Base-by-base conservation (phyloP, 2,329 filamentous ascomycete genomes). In the Aureobasidium uvarum region DNA sequence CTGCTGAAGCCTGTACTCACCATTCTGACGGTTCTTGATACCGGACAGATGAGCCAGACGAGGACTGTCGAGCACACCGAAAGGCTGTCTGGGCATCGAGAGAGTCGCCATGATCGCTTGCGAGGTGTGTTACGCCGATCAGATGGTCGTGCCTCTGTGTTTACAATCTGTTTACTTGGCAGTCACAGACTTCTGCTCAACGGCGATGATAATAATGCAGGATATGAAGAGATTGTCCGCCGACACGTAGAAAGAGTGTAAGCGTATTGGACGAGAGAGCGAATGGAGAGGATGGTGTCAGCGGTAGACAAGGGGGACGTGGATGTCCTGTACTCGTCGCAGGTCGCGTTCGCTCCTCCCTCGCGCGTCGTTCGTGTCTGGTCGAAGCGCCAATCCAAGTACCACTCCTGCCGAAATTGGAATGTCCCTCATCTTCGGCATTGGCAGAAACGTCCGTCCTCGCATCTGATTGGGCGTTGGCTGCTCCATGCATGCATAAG, bases 1-100 rank as follows among this genome's bases (percentile, higher is more conserved):
- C 39, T 58, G 41, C 36, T 59, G 51, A 52, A 36, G 41, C 66
- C 64, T 48, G 48, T 68, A 62, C 62, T 56, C 80, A 85, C 83
- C 80, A 79, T 84, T 85, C 73, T 93, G 90, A 76, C 87, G 83
- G 77, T 93, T 93, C 81, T 92, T 94, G 59, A 88, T 78, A 77
- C 86, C 91, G 31, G 87, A 88, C 71, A 94, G 80, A 69, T 81
- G 86, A 76, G 91, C 88, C 31, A 93, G 81, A 70, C 90, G 86
- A 65, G 86, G 80, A 71, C 82, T 83, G 74, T 90, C 86, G 64
- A 93, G 81, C 56, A 88, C 88, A 74, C 87, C 90, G 76, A 93
- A 92, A 6, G 90, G 90, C 78, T 91, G 89, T 73, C 90, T 86
- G 68, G 65, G 56, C 52, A 66, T 65, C 10, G 72, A 71, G 69